These are phyloP conservation scores for Phytophthora colocasiae DNA, from an alignment of 352 stramenopile species.

Conservation along the genomic window DNA sequence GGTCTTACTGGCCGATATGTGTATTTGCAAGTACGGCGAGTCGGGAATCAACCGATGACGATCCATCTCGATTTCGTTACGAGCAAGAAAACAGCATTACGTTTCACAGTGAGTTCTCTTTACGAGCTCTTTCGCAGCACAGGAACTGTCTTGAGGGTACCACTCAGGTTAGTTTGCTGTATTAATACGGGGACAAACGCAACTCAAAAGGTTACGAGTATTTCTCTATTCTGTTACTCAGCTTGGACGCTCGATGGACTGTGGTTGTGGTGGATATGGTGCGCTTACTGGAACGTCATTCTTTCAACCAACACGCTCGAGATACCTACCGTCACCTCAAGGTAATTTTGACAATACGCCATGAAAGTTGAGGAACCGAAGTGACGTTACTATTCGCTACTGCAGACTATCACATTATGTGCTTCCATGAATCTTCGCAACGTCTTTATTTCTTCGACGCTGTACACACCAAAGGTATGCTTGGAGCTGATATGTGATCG, in stretches of 20 bases:
- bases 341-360: slow-evolving; percentile 21
- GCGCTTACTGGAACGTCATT: slow-evolving; percentile 66
- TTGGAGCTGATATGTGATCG: background rate
- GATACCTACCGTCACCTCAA: slow-evolving; percentile 75
- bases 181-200: background rate
- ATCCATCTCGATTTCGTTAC: slow-evolving; percentile 80
- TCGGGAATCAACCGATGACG: slow-evolving; percentile 51
- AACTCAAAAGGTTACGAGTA: background rate
- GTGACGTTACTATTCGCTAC: background rate
- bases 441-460: slow-evolving; percentile 59
- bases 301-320: slow-evolving; percentile 72
- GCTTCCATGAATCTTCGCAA: slow-evolving; percentile 73
- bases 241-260: slow-evolving; percentile 61
- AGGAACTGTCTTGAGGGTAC: slow-evolving; percentile 66
- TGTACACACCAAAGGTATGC: slow-evolving; percentile 56
- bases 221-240: slow-evolving; percentile 14
- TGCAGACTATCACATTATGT: slow-evolving; percentile 65
- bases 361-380: background rate
- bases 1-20: slow-evolving; percentile 72
- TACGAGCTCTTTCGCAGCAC: slow-evolving; percentile 63
- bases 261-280: slow-evolving; percentile 72
- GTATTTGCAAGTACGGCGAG: slow-evolving; percentile 67
- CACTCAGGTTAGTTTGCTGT: slow-evolving; percentile 43
- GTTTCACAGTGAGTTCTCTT: slow-evolving; percentile 80
- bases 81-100: slow-evolving; percentile 66